A percentile compares a stretch with the other conserved stretches of the same genome.
These are phyloP conservation scores for Cyclotella distinguenda DNA, from an alignment of 108 stramenopile species.

Conservation along the genomic window DNA sequence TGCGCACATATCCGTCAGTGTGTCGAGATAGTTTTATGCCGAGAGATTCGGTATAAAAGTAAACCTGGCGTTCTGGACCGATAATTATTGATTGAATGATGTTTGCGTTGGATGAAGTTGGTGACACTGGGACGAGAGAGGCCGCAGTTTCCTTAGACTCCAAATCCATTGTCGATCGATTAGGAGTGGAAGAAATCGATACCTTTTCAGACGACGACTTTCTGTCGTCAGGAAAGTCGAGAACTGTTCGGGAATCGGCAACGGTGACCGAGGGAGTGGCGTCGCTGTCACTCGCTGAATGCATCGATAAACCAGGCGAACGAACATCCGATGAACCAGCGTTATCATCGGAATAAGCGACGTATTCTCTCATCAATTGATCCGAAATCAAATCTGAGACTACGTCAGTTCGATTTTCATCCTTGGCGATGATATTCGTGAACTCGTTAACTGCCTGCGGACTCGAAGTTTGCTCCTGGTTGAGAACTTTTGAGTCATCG, in stretches of 20 bases:
- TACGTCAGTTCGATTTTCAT: slow-evolving; percentile 7
- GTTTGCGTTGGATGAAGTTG: background rate
- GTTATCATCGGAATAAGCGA: slow-evolving; percentile 2
- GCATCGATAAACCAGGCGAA: slow-evolving; percentile 1
- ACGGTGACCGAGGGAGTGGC: background rate
- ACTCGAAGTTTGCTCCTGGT: slow-evolving; percentile 23
- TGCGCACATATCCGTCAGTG: slow-evolving; percentile 37
- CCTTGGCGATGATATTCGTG: background rate
- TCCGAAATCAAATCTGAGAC: slow-evolving; percentile 16
- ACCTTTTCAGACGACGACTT: too few species aligned
- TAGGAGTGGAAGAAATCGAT: too few species aligned
- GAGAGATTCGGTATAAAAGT: slow-evolving; percentile 28
- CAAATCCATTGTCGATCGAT: background rate
- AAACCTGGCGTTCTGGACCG: slow-evolving; percentile 25
- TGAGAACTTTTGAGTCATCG: background rate
- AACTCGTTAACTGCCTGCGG: slow-evolving; percentile 19
- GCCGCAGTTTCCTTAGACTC: background rate
- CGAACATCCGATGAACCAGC: slow-evolving; percentile 1
- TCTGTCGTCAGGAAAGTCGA: background rate
- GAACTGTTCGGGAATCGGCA: background rate
- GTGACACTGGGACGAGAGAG: background rate
- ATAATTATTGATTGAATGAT: slow-evolving; percentile 1
- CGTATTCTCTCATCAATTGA: slow-evolving; percentile 10
- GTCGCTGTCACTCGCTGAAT: background rate
- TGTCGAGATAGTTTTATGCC: slow-evolving; percentile 36